Conservation (phyloP, 192 early-diverging fungal genomes). For the Tieghemiomyces parasiticus region DNA sequence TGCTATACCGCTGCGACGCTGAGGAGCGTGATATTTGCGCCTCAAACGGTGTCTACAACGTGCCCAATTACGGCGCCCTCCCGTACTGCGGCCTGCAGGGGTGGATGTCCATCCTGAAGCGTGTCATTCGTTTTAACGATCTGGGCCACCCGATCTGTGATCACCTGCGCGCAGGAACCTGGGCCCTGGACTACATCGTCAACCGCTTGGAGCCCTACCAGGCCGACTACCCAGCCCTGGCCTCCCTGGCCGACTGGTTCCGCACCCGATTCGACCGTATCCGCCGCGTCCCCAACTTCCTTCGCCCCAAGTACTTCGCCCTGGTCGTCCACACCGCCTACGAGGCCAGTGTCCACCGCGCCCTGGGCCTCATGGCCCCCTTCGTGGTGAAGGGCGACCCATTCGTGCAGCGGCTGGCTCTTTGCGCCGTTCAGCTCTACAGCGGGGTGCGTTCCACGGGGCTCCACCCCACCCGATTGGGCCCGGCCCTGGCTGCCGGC, state of each 20-base stretch:
- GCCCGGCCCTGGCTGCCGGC: conserved; percentile 75
- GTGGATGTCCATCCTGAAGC: conserved; percentile 64
- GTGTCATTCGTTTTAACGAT: conserved; percentile 73
- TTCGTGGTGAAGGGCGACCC: conserved; percentile 35
- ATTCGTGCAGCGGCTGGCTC: conserved; percentile 53
- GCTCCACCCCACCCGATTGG: conserved; percentile 42
- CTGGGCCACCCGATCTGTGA: conserved; percentile 83
- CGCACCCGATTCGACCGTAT: conserved; percentile 50
- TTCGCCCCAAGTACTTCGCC: conserved; percentile 90
- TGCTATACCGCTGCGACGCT: conserved; percentile 67
- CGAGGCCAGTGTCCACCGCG: conserved; percentile 43
- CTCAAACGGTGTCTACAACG: conserved; percentile 71
- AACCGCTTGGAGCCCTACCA: conserved; percentile 38
- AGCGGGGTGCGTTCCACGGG: conserved; percentile 72
- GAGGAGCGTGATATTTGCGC: conserved; percentile 71
- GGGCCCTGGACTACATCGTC: conserved; percentile 82
- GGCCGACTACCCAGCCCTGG: conserved; percentile 14
- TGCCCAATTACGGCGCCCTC: conserved; percentile 70
- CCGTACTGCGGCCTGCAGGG: conserved; percentile 91
- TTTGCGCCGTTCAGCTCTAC: conserved; percentile 77
- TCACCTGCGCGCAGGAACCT: conserved; percentile 77
- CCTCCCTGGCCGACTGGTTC: conserved; percentile 58
- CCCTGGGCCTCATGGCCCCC: conserved; percentile 42
- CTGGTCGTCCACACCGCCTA: conserved; percentile 65
- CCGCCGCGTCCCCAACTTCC: conserved; percentile 59